phyloP scores from a whole-genome alignment of 768 basidiomycete species.

The Lepiota venenata region DNA sequence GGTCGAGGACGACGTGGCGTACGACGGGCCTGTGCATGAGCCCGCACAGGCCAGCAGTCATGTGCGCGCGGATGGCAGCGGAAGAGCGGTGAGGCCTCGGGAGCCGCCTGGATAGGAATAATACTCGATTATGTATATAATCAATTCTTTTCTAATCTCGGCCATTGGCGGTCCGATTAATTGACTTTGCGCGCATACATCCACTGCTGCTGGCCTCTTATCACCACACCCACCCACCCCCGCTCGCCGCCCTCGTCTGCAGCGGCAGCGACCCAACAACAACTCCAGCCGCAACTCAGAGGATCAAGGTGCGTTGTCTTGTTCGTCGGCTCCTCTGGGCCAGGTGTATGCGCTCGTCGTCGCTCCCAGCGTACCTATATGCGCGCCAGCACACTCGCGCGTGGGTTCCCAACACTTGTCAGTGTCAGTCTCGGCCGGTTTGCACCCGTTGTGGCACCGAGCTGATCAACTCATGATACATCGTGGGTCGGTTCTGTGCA shows the following conservation, averaged over 20 bases:
- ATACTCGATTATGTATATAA: neutral
- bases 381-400: neutral
- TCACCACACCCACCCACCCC: neutral
- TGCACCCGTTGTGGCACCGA: neutral
- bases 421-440: neutral
- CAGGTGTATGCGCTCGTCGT: neutral
- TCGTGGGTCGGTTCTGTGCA: neutral
- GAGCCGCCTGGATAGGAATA: slow-evolving; percentile 4
- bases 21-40: slow-evolving; percentile 22
- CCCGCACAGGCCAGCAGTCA: slow-evolving; percentile 19
- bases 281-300: neutral
- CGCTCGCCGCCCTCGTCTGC: neutral
- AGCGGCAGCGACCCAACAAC: neutral
- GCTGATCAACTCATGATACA: slow-evolving; percentile 7
- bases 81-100: slow-evolving; percentile 14
- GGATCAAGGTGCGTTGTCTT: slow-evolving; percentile 1
- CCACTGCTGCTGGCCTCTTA: neutral
- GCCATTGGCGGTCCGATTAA: slow-evolving; percentile 3
- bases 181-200: neutral
- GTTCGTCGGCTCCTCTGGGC: neutral
- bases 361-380: neutral
- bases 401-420: no score
- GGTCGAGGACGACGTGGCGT: slow-evolving; percentile 21
- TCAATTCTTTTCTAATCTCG: slow-evolving; percentile 7
- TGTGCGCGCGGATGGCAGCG: slow-evolving; percentile 19